These are phyloP conservation scores for Neurospora intermedia DNA, from an alignment of 495 filamentous ascomycete genomes.

Conservation along the genomic window DNA sequence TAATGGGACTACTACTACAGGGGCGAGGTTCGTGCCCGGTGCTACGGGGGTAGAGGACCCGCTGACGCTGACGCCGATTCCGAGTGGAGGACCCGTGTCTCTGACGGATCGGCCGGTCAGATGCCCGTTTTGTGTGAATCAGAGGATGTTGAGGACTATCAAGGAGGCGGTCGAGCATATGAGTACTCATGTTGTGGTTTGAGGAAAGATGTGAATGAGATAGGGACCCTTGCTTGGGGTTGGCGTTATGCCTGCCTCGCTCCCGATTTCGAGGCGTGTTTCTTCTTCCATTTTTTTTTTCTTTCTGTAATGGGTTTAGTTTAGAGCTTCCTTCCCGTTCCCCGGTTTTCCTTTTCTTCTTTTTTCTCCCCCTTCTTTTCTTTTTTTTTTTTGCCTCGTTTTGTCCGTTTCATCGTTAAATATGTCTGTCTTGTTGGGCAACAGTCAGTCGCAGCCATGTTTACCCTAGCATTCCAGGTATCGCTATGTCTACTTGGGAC, in stretches of 20 bases:
- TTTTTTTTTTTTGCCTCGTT: neutral
- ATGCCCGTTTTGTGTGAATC: slow-evolving; percentile 47
- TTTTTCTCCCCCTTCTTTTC: neutral
- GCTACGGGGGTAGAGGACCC: slow-evolving; percentile 19
- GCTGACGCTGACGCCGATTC: slow-evolving; percentile 39
- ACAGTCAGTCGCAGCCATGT: neutral
- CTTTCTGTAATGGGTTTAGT: neutral
- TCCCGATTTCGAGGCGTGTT: neutral
- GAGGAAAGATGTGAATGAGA: neutral
- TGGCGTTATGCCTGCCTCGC: neutral
- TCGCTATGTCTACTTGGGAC: neutral
- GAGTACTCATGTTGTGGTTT: slow-evolving; percentile 47
- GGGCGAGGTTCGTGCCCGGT: slow-evolving; percentile 8
- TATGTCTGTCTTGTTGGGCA: neutral
- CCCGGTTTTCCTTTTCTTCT: neutral
- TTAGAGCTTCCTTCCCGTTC: neutral
- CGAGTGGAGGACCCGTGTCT: slow-evolving; percentile 30
- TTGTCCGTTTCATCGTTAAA: neutral
- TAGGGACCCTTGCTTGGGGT: neutral
- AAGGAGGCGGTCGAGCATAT: slow-evolving; percentile 51
- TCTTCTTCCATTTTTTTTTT: neutral
- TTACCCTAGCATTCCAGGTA: neutral
- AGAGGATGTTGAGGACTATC: slow-evolving; percentile 44
- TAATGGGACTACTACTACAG: slow-evolving; percentile 7
- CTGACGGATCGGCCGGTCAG: slow-evolving; percentile 38